Percentiles rank a stretch among this genome's conserved stretches.
Evolutionary conservation across 768 basidiomycete species (phyloP).

Genomic region (Tulasnella sp.): DNA sequence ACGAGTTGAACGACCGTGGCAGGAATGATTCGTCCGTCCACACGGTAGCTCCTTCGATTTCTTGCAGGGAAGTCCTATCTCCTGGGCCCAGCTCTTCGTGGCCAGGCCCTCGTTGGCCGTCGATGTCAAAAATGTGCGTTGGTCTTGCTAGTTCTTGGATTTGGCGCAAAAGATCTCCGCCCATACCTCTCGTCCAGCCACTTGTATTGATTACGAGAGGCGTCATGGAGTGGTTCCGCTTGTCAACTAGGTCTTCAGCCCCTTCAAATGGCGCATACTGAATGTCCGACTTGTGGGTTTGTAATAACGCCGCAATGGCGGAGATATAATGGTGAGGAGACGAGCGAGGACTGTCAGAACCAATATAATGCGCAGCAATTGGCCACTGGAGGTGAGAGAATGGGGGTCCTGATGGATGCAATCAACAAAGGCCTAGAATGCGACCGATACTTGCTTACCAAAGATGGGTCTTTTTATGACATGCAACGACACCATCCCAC

Average conservation of each 20-base stretch:
- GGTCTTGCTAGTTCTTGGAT: slow-evolving; percentile 58
- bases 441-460: slow-evolving; percentile 36
- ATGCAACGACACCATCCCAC: slow-evolving; percentile 72
- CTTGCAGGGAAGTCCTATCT: neutral
- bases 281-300: slow-evolving; percentile 57
- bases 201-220: slow-evolving; percentile 92
- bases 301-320: slow-evolving; percentile 51
- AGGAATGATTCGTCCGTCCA: neutral
- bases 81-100: neutral
- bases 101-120: neutral
- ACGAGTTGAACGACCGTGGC: too few relatives aligned
- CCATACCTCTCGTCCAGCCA: slow-evolving; percentile 94
- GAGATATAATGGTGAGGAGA: slow-evolving; percentile 66
- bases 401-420: slow-evolving; percentile 49
- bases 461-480: slow-evolving; percentile 55
- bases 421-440: neutral
- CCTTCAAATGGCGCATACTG: slow-evolving; percentile 35
- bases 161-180: slow-evolving; percentile 57
- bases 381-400: slow-evolving; percentile 75
- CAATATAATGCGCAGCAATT: slow-evolving; percentile 65
- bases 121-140: slow-evolving; percentile 38
- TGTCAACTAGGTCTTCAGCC: slow-evolving; percentile 20
- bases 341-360: slow-evolving; percentile 61
- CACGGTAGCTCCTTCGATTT: neutral
- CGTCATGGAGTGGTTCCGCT: slow-evolving; percentile 36